These are phyloP conservation scores for Coemansia erecta DNA, from an alignment of 192 early-diverging fungal genomes.

Conservation along the genomic window DNA sequence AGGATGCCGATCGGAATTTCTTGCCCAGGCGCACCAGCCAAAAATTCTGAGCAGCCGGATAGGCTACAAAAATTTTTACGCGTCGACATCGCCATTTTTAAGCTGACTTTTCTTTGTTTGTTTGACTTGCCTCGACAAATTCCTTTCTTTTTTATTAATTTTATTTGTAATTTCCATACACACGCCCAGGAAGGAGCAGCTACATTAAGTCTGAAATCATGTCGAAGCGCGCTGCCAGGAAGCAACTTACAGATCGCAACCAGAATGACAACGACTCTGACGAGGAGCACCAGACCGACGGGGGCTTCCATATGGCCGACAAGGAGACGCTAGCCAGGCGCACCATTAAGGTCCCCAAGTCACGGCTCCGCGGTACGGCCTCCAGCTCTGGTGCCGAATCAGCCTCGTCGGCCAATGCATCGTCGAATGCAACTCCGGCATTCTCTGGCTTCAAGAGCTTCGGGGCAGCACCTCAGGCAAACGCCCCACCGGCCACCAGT, in stretches of 20 bases:
- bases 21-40: too few relatives aligned
- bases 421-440: slow-evolving; percentile 3
- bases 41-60: too few relatives aligned
- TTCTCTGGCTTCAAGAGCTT: slow-evolving; percentile 39
- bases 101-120: too few relatives aligned
- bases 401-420: not conserved
- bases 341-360: slow-evolving; percentile 50
- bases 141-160: not conserved
- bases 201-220: slow-evolving; percentile 15
- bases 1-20: not conserved
- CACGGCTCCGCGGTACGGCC: slow-evolving; percentile 27
- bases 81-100: not conserved
- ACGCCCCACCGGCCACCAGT: not conserved
- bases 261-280: slow-evolving; percentile 47
- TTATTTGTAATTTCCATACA: not conserved
- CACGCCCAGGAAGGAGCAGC: not conserved
- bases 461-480: slow-evolving; percentile 8
- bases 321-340: slow-evolving; percentile 21
- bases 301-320: slow-evolving; percentile 28
- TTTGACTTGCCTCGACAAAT: slow-evolving; percentile 1
- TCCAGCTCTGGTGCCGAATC: slow-evolving; percentile 4
- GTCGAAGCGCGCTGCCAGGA: slow-evolving; percentile 51
- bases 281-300: slow-evolving; percentile 6
- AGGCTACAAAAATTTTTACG: slow-evolving; percentile 4
- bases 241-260: slow-evolving; percentile 53